phyloP scores from a whole-genome alignment of 2,329 filamentous ascomycete genomes.

The Tolypocladium capitatum region DNA sequence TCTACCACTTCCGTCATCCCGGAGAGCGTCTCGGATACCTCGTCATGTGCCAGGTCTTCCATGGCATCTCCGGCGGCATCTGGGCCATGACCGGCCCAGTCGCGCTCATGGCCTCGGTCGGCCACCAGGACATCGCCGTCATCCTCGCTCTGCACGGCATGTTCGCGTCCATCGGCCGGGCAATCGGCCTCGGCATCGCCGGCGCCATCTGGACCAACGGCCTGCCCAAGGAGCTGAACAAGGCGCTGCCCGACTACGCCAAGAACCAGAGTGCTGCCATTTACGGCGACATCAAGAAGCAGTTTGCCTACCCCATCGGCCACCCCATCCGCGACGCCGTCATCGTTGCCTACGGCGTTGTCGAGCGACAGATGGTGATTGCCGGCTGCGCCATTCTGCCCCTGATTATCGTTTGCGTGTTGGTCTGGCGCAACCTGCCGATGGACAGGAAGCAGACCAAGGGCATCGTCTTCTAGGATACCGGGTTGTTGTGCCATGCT shows the following conservation, averaged over 20 bases:
- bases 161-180: slow-evolving; percentile 43
- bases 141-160: slow-evolving; percentile 44
- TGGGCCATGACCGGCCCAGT: slow-evolving; percentile 36
- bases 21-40: slow-evolving; percentile 27
- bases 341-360: slow-evolving; percentile 37
- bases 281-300: slow-evolving; percentile 37
- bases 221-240: slow-evolving; percentile 26
- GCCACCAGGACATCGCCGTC: slow-evolving; percentile 41
- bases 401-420: slow-evolving; percentile 17
- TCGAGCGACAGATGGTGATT: slow-evolving; percentile 26
- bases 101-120: slow-evolving; percentile 40
- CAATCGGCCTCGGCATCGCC: slow-evolving; percentile 43
- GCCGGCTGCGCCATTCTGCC: slow-evolving; percentile 23
- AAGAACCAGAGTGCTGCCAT: slow-evolving; percentile 21
- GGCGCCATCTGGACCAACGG: slow-evolving; percentile 48
- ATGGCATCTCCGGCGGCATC: slow-evolving; percentile 28
- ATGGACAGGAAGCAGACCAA: slow-evolving; percentile 21
- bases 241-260: slow-evolving; percentile 26
- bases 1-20: slow-evolving; percentile 28
- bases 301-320: slow-evolving; percentile 34
- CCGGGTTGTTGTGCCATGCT: not conserved
- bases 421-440: slow-evolving; percentile 24
- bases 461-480: slow-evolving; percentile 18
- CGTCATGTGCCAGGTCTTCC: slow-evolving; percentile 42
- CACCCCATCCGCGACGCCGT: slow-evolving; percentile 39